These are phyloP conservation scores for Diplodia mutila DNA, from an alignment of 2,329 filamentous ascomycete genomes.

Conservation along the genomic window DNA sequence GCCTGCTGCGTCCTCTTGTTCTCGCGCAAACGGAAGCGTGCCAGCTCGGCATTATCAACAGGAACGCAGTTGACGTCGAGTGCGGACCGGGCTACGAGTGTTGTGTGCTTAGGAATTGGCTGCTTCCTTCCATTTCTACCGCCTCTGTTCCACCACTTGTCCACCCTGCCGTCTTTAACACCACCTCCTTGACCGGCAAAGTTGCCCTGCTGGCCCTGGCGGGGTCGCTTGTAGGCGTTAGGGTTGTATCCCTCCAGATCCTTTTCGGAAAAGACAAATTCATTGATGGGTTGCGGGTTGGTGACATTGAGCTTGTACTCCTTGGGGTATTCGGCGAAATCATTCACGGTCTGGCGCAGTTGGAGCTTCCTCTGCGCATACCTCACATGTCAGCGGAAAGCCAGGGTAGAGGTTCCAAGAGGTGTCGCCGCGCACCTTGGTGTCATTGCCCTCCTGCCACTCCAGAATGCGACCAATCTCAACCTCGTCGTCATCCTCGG, in stretches of 20 bases:
- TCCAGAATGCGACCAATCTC: conserved; percentile 40
- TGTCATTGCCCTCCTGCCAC: conserved; percentile 22
- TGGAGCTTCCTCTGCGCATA: conserved; percentile 25
- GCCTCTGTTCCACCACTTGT: conserved; percentile 15
- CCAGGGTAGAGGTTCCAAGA: neutral
- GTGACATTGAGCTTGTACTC: conserved; percentile 82
- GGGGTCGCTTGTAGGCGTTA: conserved; percentile 33
- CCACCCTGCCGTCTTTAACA: conserved; percentile 16
- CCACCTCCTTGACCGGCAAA: conserved; percentile 28
- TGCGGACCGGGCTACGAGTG: conserved; percentile 62
- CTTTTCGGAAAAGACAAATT: conserved; percentile 91
- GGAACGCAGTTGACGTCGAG: conserved; percentile 54
- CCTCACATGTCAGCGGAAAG: conserved; percentile 7
- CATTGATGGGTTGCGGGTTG: conserved; percentile 72
- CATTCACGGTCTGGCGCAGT: conserved; percentile 16
- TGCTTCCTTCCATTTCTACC: conserved; percentile 14
- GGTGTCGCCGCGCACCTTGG: conserved; percentile 10
- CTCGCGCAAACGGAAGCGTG: conserved; percentile 11
- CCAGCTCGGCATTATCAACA: conserved; percentile 36
- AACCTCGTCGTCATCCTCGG: conserved; percentile 44
- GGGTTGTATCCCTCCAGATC: conserved; percentile 76
- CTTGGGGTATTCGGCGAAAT: conserved; percentile 65
- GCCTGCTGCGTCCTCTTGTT: conserved; percentile 16
- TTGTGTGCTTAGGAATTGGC: conserved; percentile 38
- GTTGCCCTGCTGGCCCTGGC: conserved; percentile 32